These are phyloP conservation scores for Cystobasidium slooffiae DNA, from an alignment of 1,284 basidiomycete genomes.

Conservation along the genomic window DNA sequence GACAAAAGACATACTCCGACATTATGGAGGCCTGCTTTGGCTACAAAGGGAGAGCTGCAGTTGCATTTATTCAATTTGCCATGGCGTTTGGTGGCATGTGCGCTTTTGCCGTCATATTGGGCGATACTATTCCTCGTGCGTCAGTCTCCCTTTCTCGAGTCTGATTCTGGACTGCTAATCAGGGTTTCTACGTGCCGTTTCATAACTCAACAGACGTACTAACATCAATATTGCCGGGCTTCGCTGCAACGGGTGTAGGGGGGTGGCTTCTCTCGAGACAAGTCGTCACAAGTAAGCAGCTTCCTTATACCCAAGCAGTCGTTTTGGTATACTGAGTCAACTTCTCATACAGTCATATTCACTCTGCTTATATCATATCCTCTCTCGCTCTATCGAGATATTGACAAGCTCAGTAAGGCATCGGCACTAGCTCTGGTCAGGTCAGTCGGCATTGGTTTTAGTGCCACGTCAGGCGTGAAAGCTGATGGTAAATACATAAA, in stretches of 20 bases:
- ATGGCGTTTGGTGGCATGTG: conserved; percentile 98
- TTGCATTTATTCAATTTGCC: conserved; percentile 96
- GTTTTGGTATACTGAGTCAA: conserved; percentile 3
- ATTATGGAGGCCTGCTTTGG: conserved; percentile 93
- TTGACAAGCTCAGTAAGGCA: conserved; percentile 92
- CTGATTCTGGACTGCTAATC: background rate
- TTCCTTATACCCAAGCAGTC: background rate
- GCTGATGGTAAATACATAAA: conserved; percentile 59
- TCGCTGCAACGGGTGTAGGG: conserved; percentile 71
- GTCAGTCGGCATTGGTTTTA: conserved; percentile 51
- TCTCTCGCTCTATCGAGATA: conserved; percentile 92
- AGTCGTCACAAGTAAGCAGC: conserved; percentile 77
- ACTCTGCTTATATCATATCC: conserved; percentile 90
- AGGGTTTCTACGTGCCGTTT: background rate
- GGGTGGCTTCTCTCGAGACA: conserved; percentile 80
- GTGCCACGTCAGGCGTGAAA: background rate
- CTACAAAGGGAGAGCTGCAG: conserved; percentile 79
- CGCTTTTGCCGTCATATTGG: conserved; percentile 84
- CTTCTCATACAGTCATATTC: conserved; percentile 54
- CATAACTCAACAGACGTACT: conserved; percentile 71
- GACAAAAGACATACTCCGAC: conserved; percentile 89
- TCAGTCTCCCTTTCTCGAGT: background rate
- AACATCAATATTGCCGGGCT: conserved; percentile 78
- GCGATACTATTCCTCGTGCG: conserved; percentile 85
- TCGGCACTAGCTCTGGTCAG: conserved; percentile 68